Base-by-base conservation (phyloP, 208 protist species). In the Leishmania braziliensis region DNA sequence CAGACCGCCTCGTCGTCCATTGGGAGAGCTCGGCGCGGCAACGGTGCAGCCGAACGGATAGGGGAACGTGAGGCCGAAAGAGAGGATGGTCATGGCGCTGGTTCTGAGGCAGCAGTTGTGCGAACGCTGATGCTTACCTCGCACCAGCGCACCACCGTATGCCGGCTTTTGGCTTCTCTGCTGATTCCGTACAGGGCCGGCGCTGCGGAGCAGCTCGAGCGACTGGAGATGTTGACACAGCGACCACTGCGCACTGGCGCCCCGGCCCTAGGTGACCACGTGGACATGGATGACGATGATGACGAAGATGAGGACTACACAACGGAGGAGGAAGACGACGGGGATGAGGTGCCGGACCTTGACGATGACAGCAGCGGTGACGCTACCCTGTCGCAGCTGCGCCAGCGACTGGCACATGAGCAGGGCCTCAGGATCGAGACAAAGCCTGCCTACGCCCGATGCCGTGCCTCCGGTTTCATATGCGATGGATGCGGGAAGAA, bases 401-500 rank as follows among this genome's bases (percentile, higher is more conserved):
- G 82, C 16, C 29, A 82, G 46, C 82, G 86, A 9, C 82, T 94
- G 26, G 69, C 76, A 16, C 58, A 88, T 2, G 79, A 82, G 39
- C 76, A 75, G 29, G 84, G 83, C 36, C 68, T 95, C 54, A 74
- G 71, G 12, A 72, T 95, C 43, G 77, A 90, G 76, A 88, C 76
- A 2, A 90, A 89, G 62, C 0, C 74, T 23, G 46, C 69, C 2
- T 89, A 89, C 83, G 68, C 66, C 60, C 72, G 74, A 9, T 92
- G 87, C 51, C 60, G 60, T 0, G 16, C 83, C 20, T 84, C 83
- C n/a, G 54, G 71, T 5, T 93, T 94, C 85, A 76, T 83, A 39
- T 97, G 95, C 66, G 90, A 96, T 60, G 76, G 80, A 20, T 97
- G 95, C 75, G 81, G 81, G 8, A 91, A 90, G 71, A 72, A 46